A percentile compares a stretch with the other conserved stretches of the same genome.
These are phyloP conservation scores for Taphrina communis DNA, from an alignment of 1,139 yeast species.

Conservation along the genomic window DNA sequence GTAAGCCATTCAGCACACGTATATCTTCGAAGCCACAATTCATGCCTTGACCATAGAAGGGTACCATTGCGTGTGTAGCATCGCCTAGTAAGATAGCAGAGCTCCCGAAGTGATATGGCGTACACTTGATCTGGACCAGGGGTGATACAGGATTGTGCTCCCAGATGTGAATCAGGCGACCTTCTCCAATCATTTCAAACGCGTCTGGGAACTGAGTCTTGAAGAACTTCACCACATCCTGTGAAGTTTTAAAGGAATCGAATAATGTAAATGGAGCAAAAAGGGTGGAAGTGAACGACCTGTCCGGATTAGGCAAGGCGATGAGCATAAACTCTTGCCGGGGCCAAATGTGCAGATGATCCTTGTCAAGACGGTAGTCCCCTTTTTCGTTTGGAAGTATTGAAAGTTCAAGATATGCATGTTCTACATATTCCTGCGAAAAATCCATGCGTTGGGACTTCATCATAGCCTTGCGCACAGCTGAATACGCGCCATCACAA, in stretches of 20 bases:
- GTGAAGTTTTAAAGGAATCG: conserved; percentile 56
- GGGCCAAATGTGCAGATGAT: conserved; percentile 94
- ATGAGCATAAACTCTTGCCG: conserved; percentile 84
- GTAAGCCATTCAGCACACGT: conserved; percentile 56
- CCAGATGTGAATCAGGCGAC: conserved; percentile 61
- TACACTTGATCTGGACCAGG: conserved; percentile 59
- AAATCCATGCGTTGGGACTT: conserved; percentile 62
- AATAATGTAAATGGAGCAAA: conserved; percentile 82
- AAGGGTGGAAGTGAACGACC: conserved; percentile 82
- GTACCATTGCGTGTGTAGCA: conserved; percentile 97
- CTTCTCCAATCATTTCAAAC: conserved; percentile 66
- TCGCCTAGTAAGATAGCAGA: conserved; percentile 79
- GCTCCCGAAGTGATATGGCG: conserved; percentile 70
- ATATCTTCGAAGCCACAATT: conserved; percentile 96
- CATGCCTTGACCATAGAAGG: conserved; percentile 97
- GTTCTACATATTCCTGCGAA: conserved; percentile 78
- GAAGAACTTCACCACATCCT: conserved; percentile 63
- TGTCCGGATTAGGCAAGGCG: conserved; percentile 70
- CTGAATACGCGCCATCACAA: conserved; percentile 85
- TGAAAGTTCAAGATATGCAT: conserved; percentile 78
- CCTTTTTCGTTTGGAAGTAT: conserved; percentile 62
- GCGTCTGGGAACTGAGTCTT: conserved; percentile 74
- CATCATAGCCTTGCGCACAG: conserved; percentile 72
- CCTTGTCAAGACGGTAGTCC: conserved; percentile 59
- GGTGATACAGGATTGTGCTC: conserved; percentile 74